Evolutionary conservation across 208 protist species (phyloP).

Genomic region (Leishmania turanica): DNA sequence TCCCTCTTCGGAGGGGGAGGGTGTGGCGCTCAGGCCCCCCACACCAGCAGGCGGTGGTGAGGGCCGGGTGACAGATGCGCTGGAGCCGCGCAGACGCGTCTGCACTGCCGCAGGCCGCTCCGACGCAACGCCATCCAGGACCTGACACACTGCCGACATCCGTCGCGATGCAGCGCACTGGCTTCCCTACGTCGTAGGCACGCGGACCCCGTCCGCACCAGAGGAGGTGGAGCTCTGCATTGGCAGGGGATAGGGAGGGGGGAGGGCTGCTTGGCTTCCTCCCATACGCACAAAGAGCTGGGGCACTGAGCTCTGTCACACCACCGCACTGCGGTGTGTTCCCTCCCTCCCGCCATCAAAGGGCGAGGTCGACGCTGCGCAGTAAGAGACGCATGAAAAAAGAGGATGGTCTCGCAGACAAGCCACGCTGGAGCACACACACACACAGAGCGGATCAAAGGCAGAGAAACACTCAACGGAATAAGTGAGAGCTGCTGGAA

Average conservation of each 20-base stretch:
- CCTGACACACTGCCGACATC: background rate
- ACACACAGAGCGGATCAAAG: background rate
- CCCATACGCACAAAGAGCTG: background rate
- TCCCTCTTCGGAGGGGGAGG: too few relatives aligned
- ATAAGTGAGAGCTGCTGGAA: background rate
- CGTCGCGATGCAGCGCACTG: background rate
- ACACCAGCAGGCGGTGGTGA: too few relatives aligned
- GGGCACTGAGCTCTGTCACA: background rate
- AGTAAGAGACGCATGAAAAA: background rate
- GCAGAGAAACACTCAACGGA: background rate
- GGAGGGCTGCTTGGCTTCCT: background rate
- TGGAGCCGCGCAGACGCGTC: background rate
- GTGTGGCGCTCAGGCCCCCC: too few relatives aligned
- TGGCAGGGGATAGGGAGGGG: background rate
- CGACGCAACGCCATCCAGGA: background rate
- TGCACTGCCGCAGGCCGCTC: background rate
- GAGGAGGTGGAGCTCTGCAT: background rate
- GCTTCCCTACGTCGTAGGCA: background rate
- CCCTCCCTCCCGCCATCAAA: background rate
- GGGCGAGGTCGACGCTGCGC: constrained; percentile 9
- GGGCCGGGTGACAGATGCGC: background rate
- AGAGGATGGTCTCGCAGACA: background rate
- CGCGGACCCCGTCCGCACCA: background rate
- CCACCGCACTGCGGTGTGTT: background rate
- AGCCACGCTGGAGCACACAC: background rate